phyloP scores from a whole-genome alignment of 257 asterid species.

The Plantago ovata region DNA sequence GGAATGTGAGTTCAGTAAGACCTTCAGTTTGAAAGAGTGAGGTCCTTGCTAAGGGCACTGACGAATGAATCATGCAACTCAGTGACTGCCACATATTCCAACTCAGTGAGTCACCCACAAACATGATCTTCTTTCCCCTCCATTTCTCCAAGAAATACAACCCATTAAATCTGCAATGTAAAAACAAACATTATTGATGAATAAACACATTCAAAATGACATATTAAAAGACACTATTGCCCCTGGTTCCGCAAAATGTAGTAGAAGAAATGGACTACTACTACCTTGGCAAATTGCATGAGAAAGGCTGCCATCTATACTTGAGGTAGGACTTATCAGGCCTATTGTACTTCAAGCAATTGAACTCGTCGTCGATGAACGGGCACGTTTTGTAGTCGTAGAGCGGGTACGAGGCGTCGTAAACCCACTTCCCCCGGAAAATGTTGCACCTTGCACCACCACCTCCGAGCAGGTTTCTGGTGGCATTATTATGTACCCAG shows the following conservation, averaged over 20 bases:
- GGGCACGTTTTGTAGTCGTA: constrained; percentile 74
- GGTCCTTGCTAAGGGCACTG: constrained; percentile 53
- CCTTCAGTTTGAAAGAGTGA: constrained; percentile 40
- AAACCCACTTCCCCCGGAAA: constrained; percentile 78
- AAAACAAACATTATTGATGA: too few relatives aligned
- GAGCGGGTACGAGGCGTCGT: constrained; percentile 82
- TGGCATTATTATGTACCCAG: constrained; percentile 30
- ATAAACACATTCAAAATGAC: too few relatives aligned
- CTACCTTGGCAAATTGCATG: constrained; percentile 80
- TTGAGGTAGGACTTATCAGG: constrained; percentile 75
- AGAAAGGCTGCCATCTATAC: constrained; percentile 90
- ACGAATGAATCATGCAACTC: constrained; percentile 86
- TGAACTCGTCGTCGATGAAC: constrained; percentile 77
- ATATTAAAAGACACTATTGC: too few relatives aligned
- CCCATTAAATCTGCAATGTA: constrained; percentile 81
- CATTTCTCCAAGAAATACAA: constrained; percentile 62
- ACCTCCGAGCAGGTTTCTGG: constrained; percentile 31
- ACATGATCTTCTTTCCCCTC: constrained; percentile 92
- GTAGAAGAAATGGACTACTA: too few relatives aligned
- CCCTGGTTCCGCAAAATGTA: too few relatives aligned
- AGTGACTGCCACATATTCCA: constrained; percentile 92
- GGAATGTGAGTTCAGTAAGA: constrained; percentile 44
- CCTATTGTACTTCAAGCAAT: constrained; percentile 66
- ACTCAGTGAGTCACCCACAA: constrained; percentile 96
- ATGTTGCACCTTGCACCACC: constrained; percentile 41